Evolutionary conservation across 306 rosid species (phyloP).

Genomic region (Heteromeles arbutifolia): DNA sequence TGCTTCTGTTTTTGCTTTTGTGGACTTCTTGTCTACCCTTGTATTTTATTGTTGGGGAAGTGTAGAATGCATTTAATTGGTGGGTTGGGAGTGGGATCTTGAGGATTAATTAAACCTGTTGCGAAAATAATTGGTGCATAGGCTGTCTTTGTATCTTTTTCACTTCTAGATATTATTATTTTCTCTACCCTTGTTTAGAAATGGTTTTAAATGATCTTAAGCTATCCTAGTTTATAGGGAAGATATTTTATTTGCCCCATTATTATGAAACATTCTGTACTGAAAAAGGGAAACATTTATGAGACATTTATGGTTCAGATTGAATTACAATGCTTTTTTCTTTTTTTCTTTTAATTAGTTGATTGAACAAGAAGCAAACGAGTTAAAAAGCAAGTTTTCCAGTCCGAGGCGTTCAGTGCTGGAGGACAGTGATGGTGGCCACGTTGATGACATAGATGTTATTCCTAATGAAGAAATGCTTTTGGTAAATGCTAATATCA

Average conservation of each 20-base stretch:
- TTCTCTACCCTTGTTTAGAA: background rate
- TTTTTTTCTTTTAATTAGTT: conserved; percentile 31
- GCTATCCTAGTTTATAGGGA: background rate
- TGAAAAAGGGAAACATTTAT: no score
- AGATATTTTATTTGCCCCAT: background rate
- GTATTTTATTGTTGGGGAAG: background rate
- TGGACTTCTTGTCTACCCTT: no score
- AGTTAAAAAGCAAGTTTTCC: conserved; percentile 74
- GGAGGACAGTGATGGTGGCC: conserved; percentile 83
- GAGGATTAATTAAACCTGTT: background rate
- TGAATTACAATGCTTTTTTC: background rate
- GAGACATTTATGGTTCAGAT: background rate
- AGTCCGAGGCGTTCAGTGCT: conserved; percentile 73
- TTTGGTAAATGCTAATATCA: conserved; percentile 47
- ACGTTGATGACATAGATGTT: conserved; percentile 92
- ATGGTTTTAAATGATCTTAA: background rate
- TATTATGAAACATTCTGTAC: background rate
- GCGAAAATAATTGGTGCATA: background rate
- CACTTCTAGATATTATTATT: background rate
- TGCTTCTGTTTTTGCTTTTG: no score
- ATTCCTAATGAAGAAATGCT: conserved; percentile 95
- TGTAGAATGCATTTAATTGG: background rate
- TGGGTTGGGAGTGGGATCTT: background rate
- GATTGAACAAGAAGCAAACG: conserved; percentile 82
- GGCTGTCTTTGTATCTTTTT: background rate